phyloP scores from a whole-genome alignment of 176 grass and related monocot species.

The Rhynchospora pubera region DNA sequence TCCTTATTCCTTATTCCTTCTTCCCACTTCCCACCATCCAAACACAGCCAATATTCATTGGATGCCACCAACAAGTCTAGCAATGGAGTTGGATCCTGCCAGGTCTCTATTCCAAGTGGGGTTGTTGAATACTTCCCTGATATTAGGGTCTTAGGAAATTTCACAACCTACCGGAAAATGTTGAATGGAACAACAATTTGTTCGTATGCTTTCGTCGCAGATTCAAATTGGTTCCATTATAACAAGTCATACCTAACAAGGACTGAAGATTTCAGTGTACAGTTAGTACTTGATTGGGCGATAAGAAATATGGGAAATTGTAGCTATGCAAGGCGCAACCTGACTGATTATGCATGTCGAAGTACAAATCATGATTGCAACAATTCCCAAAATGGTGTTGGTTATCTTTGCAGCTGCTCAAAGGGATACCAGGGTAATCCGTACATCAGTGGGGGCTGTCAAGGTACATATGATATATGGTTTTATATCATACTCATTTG shows the following conservation, averaged over 20 bases:
- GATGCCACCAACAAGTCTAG: conserved; percentile 23
- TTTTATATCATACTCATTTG: too few species aligned
- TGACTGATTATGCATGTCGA: conserved; percentile 34
- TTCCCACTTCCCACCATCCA: too few species aligned
- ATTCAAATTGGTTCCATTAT: conserved; percentile 20
- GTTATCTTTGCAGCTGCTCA: conserved; percentile 40
- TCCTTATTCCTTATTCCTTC: too few species aligned
- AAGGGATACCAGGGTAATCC: conserved; percentile 42
- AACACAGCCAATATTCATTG: not conserved
- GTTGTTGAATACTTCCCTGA: not conserved
- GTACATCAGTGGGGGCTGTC: conserved; percentile 38
- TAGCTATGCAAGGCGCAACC: conserved; percentile 7
- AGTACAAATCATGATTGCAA: not conserved
- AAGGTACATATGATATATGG: conserved; percentile 15
- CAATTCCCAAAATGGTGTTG: not conserved
- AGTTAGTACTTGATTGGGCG: conserved; percentile 47
- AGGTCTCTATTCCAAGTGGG: not conserved
- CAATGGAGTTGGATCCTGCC: conserved; percentile 39
- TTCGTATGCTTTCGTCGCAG: conserved; percentile 31
- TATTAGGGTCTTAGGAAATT: not conserved
- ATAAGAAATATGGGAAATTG: conserved; percentile 22
- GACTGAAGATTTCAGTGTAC: conserved; percentile 22
- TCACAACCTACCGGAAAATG: too few species aligned
- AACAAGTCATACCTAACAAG: conserved; percentile 4
- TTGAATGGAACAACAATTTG: conserved; percentile 10